Conservation (phyloP, 176 grass and related monocot species). For the Cymbopogon citratus region DNA sequence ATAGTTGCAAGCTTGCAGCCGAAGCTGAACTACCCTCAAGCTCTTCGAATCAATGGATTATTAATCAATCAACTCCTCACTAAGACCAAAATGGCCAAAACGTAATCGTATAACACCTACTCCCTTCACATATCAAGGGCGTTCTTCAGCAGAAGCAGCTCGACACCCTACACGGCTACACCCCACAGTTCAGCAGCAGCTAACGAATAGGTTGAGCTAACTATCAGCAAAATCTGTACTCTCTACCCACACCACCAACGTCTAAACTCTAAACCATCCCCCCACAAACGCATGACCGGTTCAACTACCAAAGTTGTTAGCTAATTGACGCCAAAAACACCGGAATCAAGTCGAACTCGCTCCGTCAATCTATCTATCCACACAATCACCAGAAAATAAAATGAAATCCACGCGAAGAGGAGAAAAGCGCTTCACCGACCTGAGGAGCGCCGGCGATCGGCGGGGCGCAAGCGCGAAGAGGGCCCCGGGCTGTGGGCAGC, state of each 20-base stretch:
- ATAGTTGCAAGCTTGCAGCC: neutral
- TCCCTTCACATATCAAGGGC: neutral
- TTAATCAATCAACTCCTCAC: neutral
- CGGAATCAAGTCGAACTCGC: neutral
- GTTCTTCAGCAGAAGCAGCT: neutral
- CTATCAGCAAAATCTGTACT: constrained; percentile 19
- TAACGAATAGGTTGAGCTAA: constrained; percentile 22
- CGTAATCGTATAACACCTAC: neutral
- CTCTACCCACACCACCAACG: neutral
- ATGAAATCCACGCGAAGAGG: neutral
- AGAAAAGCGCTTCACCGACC: constrained; percentile 22
- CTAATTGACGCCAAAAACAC: neutral
- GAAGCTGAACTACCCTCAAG: neutral
- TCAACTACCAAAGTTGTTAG: neutral
- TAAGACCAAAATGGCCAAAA: neutral
- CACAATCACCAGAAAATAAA: neutral
- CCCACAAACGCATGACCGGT: neutral
- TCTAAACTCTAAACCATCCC: neutral
- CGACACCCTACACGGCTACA: neutral
- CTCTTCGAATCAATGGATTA: neutral
- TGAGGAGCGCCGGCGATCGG: constrained; percentile 37
- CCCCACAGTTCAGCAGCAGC: neutral
- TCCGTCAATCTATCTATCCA: neutral
- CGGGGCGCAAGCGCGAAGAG: constrained; percentile 10
- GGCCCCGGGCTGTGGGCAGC: neutral